A percentile compares a stretch with the other conserved stretches of the same genome.
These are phyloP conservation scores for Colletotrichum scovillei DNA, from an alignment of 2,329 filamentous ascomycete genomes.

Conservation along the genomic window DNA sequence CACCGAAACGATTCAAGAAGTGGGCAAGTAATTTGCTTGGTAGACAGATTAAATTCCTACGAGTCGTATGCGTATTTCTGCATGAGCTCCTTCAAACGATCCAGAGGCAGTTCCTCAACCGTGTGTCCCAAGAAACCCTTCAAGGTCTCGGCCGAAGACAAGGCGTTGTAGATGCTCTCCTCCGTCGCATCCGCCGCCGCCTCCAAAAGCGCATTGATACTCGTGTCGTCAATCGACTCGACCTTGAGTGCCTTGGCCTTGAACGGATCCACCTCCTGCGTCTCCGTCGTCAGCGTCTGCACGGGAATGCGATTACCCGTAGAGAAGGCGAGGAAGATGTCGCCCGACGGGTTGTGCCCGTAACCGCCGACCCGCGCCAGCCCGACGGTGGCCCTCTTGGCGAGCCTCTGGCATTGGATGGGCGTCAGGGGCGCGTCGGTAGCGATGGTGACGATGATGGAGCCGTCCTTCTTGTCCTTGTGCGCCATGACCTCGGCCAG, in stretches of 20 bases:
- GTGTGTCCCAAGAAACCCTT: slow-evolving; percentile 61
- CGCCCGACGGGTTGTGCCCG: slow-evolving; percentile 71
- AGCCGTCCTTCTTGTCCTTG: slow-evolving; percentile 68
- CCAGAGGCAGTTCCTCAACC: slow-evolving; percentile 62
- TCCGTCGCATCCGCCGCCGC: slow-evolving; percentile 72
- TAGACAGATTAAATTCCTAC: not conserved
- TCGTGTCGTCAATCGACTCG: slow-evolving; percentile 65
- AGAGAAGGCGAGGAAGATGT: slow-evolving; percentile 76
- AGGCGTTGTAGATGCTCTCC: slow-evolving; percentile 73
- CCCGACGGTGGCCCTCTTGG: slow-evolving; percentile 71
- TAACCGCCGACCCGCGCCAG: slow-evolving; percentile 70
- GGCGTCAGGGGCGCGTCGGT: slow-evolving; percentile 72
- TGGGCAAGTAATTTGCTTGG: not conserved
- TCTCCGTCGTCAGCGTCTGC: slow-evolving; percentile 48
- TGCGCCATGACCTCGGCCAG: slow-evolving; percentile 38
- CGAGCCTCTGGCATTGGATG: slow-evolving; percentile 66
- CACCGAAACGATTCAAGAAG: not conserved
- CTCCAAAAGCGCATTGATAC: slow-evolving; percentile 71
- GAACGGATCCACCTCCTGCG: slow-evolving; percentile 52
- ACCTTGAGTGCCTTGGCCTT: slow-evolving; percentile 50
- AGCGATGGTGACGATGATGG: slow-evolving; percentile 69
- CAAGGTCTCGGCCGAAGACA: slow-evolving; percentile 71
- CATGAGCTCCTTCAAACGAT: slow-evolving; percentile 58
- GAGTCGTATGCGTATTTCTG: slow-evolving; percentile 47
- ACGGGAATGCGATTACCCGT: slow-evolving; percentile 65